Evolutionary conservation across 352 stramenopile species (phyloP), one percentile per base, ranked within the genome.

Genomic region (Phytopythium vexans): DNA sequence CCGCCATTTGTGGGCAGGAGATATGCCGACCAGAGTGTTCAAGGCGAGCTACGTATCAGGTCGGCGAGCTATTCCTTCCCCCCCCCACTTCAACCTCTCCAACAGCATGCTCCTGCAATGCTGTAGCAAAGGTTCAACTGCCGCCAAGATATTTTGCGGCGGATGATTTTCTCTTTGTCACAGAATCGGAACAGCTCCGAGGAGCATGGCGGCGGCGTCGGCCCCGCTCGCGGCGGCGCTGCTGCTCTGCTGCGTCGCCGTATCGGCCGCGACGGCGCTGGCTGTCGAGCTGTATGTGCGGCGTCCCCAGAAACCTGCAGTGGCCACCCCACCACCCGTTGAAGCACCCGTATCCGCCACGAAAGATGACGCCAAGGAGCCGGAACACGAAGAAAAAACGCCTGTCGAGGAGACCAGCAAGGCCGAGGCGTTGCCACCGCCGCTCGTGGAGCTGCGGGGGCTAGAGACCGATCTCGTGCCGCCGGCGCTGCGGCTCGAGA

Each of bases 231-330:
- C 65, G 12, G 60, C 53, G 39, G 45, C 48, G 62, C 42, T 85
- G 54, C 64, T 86, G 58, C 41, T 86, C 45, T 72, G 63, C 38
- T 85, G 74, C 41, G 47, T 64, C 14, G 49, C 63, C 31, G 52
- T 69, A 33, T 81, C 77, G 9, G 61, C 68, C 16, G 43, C 64
- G 11, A 74, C 77, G 32, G 66, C 74, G 15, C 44, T 86, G 12
- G 48, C 58, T 8, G 54, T 77, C 11, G 64, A 82, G 35, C 36
- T 79, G 34, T 76, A 76, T 41, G 56, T 76, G 53, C 58, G 66
- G 40, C 50, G 49, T 8, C 8, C 40, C 10, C 15, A 35, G 14
- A 33, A 38, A 44, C 9, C 15, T 32, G n/a, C 34, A 44, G 1
- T 15, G 27, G 10, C 49, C 11, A 33, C 35, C 27, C 16, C 42